A percentile compares a stretch with the other conserved stretches of the same genome.
Evolutionary conservation across 2,329 filamentous ascomycete genomes (phyloP).

Genomic region (Westerdykella aurantiaca): DNA sequence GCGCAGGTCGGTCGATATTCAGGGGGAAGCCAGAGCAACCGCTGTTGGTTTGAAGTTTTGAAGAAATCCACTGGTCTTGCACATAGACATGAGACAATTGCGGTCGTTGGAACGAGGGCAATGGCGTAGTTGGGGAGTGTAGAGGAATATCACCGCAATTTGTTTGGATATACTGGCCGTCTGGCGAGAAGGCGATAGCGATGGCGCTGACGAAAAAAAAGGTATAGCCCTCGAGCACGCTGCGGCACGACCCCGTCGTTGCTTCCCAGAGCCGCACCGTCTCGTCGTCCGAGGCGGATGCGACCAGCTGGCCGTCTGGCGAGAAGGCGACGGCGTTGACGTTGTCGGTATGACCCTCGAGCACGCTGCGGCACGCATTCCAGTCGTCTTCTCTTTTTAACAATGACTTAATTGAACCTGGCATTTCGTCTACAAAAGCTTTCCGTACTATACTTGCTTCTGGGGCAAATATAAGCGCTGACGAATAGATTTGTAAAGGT

Average conservation of each 20-base stretch:
- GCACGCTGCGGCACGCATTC: slow-evolving; percentile 2
- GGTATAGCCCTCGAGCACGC: not conserved
- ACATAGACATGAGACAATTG: too few species aligned
- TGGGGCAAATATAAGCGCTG: too few species aligned
- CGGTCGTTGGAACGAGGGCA: too few species aligned
- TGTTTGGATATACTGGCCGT: slow-evolving; percentile 2
- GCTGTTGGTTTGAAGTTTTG: too few species aligned
- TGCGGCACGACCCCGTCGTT: slow-evolving; percentile 1
- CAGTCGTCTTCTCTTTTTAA: slow-evolving; percentile 6
- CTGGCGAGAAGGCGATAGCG: slow-evolving; percentile 3
- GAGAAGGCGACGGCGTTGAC: slow-evolving; percentile 4
- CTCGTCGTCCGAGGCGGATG: slow-evolving; percentile 1
- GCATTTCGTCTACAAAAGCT: slow-evolving; percentile 2
- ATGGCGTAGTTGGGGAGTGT: too few species aligned
- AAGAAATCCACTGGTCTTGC: too few species aligned
- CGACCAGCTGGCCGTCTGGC: slow-evolving; percentile 6
- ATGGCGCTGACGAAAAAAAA: not conserved
- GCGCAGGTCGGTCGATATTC: too few species aligned
- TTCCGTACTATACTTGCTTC: slow-evolving; percentile 8
- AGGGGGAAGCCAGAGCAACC: too few species aligned
- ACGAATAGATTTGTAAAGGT: too few species aligned
- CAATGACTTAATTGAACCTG: slow-evolving; percentile 1
- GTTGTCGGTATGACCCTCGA: slow-evolving; percentile 1
- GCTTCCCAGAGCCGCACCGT: slow-evolving; percentile 1
- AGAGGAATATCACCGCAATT: too few species aligned